Evolutionary conservation across 441 rosid genomes (phyloP), one percentile per base, ranked within the genome.

Genomic region (Dalechampia spathulata): DNA sequence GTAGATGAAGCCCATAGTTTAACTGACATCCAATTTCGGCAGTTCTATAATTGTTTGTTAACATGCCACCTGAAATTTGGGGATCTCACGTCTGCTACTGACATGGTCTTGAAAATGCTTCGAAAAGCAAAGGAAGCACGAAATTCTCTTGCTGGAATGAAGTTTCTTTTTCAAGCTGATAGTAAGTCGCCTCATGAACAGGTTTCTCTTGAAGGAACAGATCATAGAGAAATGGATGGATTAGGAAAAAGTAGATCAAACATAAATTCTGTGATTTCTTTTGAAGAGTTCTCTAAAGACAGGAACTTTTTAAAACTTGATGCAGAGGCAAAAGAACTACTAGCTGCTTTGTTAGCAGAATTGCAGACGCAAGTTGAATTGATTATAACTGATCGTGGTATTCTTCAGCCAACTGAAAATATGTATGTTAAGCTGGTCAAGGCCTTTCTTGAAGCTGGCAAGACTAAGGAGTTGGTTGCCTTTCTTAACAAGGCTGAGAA

Each of bases 51-150:
- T 69, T 86, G 93, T 49, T 59, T 91, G 75, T 80, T 88, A 50
- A 70, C 69, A 53, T 91, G 95, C 72, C 87, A 88, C 65, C 71
- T 86, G 67, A 91, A 88, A 69, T 77, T 87, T 10, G 90, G 91
- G 43, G 98, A 84, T 71, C 90, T 91, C 20, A 77, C 80, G 65
- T 72, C 89, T 62, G 98, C 88, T 20, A 75, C 85, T 52, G 72
- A 67, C 47, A 86, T 91, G 98, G 95, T 91, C 57, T 50, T 91
- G 69, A 76, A 80, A 75, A 91, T 91, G 96, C 80, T 91, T 46
- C 70, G 68, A 59, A 79, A 75, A 62, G 93, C 90, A 59, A 88
- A 84, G 64, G 78, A 84, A 57, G 96, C 96, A 27, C 66, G 37
- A 32, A 84, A 86, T 66, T 77, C 89, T 47, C 83, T 88, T 66